phyloP scores from a whole-genome alignment of 1,139 yeast genomes.

The Debaryomyces sp. region DNA sequence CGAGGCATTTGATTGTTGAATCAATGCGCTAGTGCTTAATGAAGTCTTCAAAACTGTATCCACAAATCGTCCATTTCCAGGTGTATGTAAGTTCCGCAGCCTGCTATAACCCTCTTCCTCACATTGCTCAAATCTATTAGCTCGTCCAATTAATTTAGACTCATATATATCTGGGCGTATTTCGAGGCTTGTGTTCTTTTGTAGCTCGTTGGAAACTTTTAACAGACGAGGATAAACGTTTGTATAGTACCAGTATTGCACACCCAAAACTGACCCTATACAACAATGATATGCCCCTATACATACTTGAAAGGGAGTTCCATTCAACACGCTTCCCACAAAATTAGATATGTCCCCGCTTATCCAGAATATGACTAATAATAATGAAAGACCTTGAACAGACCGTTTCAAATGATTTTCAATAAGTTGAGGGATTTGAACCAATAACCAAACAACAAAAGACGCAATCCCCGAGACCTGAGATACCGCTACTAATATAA shows the following conservation, averaged over 20 bases:
- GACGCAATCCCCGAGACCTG: slow-evolving; percentile 29
- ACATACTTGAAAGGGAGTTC: slow-evolving; percentile 73
- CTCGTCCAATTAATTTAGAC: slow-evolving; percentile 8
- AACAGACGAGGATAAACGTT: slow-evolving; percentile 17
- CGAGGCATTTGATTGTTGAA: not conserved
- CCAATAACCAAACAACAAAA: slow-evolving; percentile 66
- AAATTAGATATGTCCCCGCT: slow-evolving; percentile 81
- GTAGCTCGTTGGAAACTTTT: not conserved
- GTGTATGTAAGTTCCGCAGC: not conserved
- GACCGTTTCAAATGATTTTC: slow-evolving; percentile 73
- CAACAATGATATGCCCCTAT: slow-evolving; percentile 71
- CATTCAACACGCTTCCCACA: slow-evolving; percentile 72
- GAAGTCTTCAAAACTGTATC: not conserved
- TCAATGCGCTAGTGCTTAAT: not conserved
- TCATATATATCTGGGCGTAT: slow-evolving; percentile 2
- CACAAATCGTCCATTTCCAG: not conserved
- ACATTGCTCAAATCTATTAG: slow-evolving; percentile 13
- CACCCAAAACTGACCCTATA: slow-evolving; percentile 70
- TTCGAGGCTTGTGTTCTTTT: not conserved
- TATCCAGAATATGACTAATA: slow-evolving; percentile 73
- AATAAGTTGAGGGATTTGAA: slow-evolving; percentile 82
- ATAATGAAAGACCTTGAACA: slow-evolving; percentile 80
- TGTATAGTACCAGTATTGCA: slow-evolving; percentile 49
- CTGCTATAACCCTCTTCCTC: no score
- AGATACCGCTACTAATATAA: slow-evolving; percentile 12